phyloP scores from a whole-genome alignment of 2,329 filamentous ascomycete species.

The Periconia macrospinosa region DNA sequence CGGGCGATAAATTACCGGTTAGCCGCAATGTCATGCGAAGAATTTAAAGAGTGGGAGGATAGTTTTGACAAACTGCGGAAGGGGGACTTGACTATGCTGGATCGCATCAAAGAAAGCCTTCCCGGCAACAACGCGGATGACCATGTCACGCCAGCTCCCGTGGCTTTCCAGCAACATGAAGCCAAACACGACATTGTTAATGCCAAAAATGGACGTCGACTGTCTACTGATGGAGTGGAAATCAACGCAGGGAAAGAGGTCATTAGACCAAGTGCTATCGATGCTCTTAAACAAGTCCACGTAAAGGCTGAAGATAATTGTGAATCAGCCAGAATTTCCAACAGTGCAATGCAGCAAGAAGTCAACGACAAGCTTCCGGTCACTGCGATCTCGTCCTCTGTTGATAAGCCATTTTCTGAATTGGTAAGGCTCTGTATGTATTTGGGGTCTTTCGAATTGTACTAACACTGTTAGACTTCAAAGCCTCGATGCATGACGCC shows the following conservation, averaged over 20 bases:
- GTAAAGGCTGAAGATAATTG: too few species aligned
- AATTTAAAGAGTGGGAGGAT: slow-evolving; percentile 18
- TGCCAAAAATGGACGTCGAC: background rate
- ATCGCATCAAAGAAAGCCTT: background rate
- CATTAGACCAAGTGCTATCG: too few species aligned
- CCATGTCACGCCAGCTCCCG: slow-evolving; percentile 9
- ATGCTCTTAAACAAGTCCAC: too few species aligned
- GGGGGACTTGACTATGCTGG: slow-evolving; percentile 25
- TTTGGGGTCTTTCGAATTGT: background rate
- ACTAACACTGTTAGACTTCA: background rate
- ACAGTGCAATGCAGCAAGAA: too few species aligned
- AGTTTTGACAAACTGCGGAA: slow-evolving; percentile 16
- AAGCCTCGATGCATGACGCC: background rate
- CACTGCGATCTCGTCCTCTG: too few species aligned
- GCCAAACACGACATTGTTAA: background rate
- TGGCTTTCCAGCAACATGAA: background rate
- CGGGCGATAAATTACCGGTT: slow-evolving; percentile 17
- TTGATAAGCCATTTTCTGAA: too few species aligned
- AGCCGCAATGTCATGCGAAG: slow-evolving; percentile 3
- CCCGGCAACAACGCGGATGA: background rate
- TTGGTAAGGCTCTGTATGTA: background rate
- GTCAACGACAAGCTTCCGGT: too few species aligned
- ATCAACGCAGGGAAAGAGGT: too few species aligned
- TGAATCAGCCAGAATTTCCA: too few species aligned
- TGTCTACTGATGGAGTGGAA: too few species aligned